A percentile compares a stretch with the other conserved stretches of the same genome.
Conservation (phyloP, 2,329 filamentous ascomycete genomes). For the Ophiostoma triangulosporum region DNA sequence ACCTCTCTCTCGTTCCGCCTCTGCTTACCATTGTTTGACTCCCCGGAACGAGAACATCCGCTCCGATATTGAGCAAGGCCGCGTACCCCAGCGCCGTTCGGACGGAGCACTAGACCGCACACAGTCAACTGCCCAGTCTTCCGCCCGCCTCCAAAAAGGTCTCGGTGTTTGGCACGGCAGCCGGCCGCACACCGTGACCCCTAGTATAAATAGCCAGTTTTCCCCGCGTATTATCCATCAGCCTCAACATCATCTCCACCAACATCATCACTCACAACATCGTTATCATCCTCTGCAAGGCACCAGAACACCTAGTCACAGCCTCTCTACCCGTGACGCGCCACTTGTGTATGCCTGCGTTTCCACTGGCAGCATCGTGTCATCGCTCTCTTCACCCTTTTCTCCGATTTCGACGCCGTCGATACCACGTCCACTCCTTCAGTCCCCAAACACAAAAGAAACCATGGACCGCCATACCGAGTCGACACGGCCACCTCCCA, state of each 20-base stretch:
- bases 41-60: background rate
- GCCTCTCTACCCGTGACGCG: background rate
- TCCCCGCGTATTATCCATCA: background rate
- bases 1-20: background rate
- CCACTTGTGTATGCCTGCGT: background rate
- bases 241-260: background rate
- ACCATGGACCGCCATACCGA: background rate
- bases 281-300: background rate
- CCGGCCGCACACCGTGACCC: background rate
- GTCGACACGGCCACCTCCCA: background rate
- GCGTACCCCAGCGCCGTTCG: constrained; percentile 6
- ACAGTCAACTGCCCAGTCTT: background rate
- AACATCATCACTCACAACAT: background rate
- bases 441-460: background rate
- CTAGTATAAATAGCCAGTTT: background rate
- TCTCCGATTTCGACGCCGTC: background rate
- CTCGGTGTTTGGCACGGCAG: background rate
- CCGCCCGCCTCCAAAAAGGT: background rate
- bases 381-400: background rate
- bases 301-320: background rate
- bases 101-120: constrained; percentile 3
- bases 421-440: background rate
- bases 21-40: background rate
- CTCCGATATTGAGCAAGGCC: background rate
- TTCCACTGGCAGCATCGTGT: background rate